phyloP scores from a whole-genome alignment of 2,329 filamentous ascomycete genomes.

The Ceratocystis destructans region DNA sequence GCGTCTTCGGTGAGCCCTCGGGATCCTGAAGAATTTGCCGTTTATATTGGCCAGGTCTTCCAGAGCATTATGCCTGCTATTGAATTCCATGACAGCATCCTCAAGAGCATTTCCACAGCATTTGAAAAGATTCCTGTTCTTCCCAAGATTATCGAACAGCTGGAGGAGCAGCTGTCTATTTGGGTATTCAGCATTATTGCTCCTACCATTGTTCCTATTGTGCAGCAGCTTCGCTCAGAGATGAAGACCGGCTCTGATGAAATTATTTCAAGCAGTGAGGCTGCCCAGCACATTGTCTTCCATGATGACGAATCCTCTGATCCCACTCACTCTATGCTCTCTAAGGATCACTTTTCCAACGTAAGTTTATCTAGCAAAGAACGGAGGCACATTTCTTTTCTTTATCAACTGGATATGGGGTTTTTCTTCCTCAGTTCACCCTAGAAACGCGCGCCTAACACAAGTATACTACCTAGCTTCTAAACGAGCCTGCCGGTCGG shows the following conservation, averaged over 20 bases:
- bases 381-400: neutral
- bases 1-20: slow-evolving; percentile 61
- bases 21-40: slow-evolving; percentile 70
- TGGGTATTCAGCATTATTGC: slow-evolving; percentile 89
- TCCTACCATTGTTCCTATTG: slow-evolving; percentile 73
- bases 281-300: slow-evolving; percentile 79
- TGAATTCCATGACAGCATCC: slow-evolving; percentile 77
- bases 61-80: slow-evolving; percentile 78
- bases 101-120: slow-evolving; percentile 63
- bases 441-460: slow-evolving; percentile 17
- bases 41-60: slow-evolving; percentile 59
- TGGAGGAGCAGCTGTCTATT: slow-evolving; percentile 74
- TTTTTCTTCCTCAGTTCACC: neutral
- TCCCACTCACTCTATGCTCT: slow-evolving; percentile 89
- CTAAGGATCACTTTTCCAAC: slow-evolving; percentile 90
- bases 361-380: slow-evolving; percentile 28
- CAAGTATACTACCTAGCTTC: slow-evolving; percentile 32
- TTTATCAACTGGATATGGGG: neutral
- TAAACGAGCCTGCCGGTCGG: slow-evolving; percentile 80
- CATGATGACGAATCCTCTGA: slow-evolving; percentile 61
- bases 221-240: slow-evolving; percentile 75
- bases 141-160: slow-evolving; percentile 69
- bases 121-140: slow-evolving; percentile 78
- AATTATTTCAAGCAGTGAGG: slow-evolving; percentile 71
- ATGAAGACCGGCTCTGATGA: slow-evolving; percentile 73